A percentile compares a stretch with the other conserved stretches of the same genome.
phyloP scores from a whole-genome alignment of 495 filamentous ascomycete genomes.

The Podospora bellae-mahoneyi region DNA sequence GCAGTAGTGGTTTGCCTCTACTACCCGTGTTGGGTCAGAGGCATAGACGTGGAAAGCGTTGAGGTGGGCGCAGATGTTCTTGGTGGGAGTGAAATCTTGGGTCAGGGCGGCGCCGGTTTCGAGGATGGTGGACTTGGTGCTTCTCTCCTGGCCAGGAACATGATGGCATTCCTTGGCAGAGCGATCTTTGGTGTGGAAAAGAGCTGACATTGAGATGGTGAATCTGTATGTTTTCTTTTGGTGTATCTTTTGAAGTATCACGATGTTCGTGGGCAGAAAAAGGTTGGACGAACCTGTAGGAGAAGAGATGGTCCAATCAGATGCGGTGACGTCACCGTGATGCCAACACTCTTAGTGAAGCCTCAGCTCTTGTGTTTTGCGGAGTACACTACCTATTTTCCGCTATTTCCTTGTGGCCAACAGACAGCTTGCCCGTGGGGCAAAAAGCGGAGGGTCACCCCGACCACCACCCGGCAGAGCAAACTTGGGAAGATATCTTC shows the following conservation, averaged over 20 bases:
- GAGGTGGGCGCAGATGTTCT: slow-evolving; percentile 76
- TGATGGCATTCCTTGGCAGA: slow-evolving; percentile 21
- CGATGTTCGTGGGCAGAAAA: too few relatives aligned
- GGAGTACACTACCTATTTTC: too few relatives aligned
- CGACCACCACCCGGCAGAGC: too few relatives aligned
- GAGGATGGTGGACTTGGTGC: slow-evolving; percentile 57
- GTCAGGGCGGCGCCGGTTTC: slow-evolving; percentile 61
- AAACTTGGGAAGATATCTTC: too few relatives aligned
- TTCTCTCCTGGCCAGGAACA: slow-evolving; percentile 50
- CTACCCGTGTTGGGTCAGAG: slow-evolving; percentile 59
- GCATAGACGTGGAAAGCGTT: slow-evolving; percentile 85
- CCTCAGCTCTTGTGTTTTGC: too few relatives aligned
- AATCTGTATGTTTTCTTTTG: not conserved
- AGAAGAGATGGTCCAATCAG: not conserved
- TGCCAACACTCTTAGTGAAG: not conserved
- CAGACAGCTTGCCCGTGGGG: too few relatives aligned
- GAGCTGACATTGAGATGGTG: slow-evolving; percentile 12
- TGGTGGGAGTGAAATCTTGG: slow-evolving; percentile 67
- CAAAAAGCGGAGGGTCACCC: too few relatives aligned
- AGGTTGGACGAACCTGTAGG: too few relatives aligned
- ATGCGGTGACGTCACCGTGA: slow-evolving; percentile 18
- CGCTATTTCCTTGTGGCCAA: too few relatives aligned
- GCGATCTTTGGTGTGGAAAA: slow-evolving; percentile 16
- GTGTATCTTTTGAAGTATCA: too few relatives aligned
- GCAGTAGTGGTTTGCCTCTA: slow-evolving; percentile 87